Evolutionary conservation across 352 stramenopile genomes (phyloP).

Genomic region (Paralagenidium karlingii): DNA sequence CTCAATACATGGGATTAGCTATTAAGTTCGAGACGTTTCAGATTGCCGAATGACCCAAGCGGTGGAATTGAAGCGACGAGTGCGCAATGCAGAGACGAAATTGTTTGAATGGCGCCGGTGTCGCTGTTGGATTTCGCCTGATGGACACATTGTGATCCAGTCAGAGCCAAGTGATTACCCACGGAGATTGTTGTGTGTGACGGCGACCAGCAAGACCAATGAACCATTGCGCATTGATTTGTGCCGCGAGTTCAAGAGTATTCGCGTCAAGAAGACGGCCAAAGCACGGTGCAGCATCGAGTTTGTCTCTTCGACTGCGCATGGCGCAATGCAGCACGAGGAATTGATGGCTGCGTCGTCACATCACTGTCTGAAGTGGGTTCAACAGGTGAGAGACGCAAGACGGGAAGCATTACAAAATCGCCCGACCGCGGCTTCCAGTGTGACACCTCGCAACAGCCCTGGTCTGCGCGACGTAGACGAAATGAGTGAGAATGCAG

Average conservation of each 20-base stretch:
- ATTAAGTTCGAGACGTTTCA: no score
- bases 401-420: conserved; percentile 21
- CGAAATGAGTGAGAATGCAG: not conserved
- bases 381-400: conserved; percentile 24
- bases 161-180: no score
- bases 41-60: no score
- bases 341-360: conserved; percentile 64
- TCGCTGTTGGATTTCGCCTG: conserved; percentile 20
- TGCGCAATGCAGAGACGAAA: conserved; percentile 37
- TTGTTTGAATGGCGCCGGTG: conserved; percentile 57
- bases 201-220: not conserved
- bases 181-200: no score
- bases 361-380: conserved; percentile 47
- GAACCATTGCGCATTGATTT: conserved; percentile 8
- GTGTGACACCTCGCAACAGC: conserved; percentile 4
- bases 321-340: conserved; percentile 11
- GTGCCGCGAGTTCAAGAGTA: no score
- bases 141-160: conserved; percentile 18
- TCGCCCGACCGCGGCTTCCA: not conserved
- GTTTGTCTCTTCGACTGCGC: conserved; percentile 12
- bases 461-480: conserved; percentile 1
- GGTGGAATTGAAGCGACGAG: conserved; percentile 39
- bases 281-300: conserved; percentile 43
- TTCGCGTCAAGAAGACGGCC: conserved; percentile 47
- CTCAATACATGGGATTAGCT: no score